These are phyloP conservation scores for Alternaria viburni DNA, from an alignment of 2,329 filamentous ascomycete species.

Conservation along the genomic window DNA sequence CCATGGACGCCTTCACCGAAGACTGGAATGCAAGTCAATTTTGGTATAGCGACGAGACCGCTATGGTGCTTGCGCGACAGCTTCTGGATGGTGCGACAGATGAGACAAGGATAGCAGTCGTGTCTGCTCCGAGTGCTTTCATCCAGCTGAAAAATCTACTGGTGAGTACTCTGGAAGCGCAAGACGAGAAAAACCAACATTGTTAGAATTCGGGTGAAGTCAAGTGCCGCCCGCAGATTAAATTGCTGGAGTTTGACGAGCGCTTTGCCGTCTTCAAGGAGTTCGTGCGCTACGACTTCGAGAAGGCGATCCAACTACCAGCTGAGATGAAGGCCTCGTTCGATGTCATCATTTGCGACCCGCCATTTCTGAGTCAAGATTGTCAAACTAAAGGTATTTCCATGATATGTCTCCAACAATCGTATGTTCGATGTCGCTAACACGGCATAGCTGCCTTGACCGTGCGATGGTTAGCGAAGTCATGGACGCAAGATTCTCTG, in stretches of 20 bases:
- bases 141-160: constrained; percentile 75
- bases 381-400: constrained; percentile 75
- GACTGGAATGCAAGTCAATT: constrained; percentile 87
- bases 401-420: not conserved
- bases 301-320: constrained; percentile 70
- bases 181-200: not conserved
- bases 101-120: constrained; percentile 68
- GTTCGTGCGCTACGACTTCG: constrained; percentile 77
- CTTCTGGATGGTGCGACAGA: constrained; percentile 67
- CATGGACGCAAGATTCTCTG: constrained; percentile 46
- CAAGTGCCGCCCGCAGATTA: constrained; percentile 60
- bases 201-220: constrained; percentile 40
- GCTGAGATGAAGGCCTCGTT: constrained; percentile 66
- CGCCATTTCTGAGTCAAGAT: constrained; percentile 79
- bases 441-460: constrained; percentile 69
- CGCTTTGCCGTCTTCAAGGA: constrained; percentile 77
- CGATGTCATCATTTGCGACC: constrained; percentile 76
- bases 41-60: constrained; percentile 80
- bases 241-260: constrained; percentile 75
- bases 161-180: constrained; percentile 50
- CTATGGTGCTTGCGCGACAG: constrained; percentile 66
- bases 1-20: constrained; percentile 76
- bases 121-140: constrained; percentile 79
- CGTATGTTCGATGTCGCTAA: constrained; percentile 7
- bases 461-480: constrained; percentile 72